Conservation (phyloP, 352 stramenopile species). For the Globisporangium heterothallicum region DNA sequence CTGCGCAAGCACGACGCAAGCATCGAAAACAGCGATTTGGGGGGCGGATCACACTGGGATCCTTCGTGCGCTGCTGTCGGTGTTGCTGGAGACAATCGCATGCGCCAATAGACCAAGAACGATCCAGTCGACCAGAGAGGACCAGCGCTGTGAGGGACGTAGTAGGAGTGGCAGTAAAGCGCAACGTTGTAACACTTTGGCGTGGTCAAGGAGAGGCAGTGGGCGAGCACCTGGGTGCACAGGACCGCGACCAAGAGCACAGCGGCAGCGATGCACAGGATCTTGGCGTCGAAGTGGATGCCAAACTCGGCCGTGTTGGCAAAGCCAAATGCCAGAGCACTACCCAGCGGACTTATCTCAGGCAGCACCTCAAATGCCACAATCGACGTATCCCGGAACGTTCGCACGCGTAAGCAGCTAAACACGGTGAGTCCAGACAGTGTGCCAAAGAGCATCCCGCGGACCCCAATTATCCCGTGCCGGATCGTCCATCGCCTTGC, state of each 20-base stretch:
- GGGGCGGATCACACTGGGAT: too few species aligned
- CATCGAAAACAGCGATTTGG: too few species aligned
- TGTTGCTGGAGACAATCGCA: neutral
- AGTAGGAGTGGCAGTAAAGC: conserved; percentile 5
- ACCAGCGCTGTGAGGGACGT: conserved; percentile 1
- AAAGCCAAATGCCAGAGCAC: neutral
- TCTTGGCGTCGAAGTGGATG: conserved; percentile 11
- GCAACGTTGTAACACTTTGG: neutral
- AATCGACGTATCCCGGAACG: conserved; percentile 1
- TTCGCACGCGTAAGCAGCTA: conserved; percentile 1
- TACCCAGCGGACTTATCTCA: neutral
- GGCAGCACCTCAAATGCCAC: neutral
- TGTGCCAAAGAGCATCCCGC: conserved; percentile 7
- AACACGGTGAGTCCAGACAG: conserved; percentile 12
- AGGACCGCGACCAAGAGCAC: neutral
- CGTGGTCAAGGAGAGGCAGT: neutral
- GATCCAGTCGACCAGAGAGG: neutral
- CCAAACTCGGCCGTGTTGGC: conserved; percentile 7
- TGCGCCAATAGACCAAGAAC: conserved; percentile 1
- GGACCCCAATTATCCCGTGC: conserved; percentile 7
- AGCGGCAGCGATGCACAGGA: neutral
- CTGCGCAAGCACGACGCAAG: too few species aligned
- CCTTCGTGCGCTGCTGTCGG: neutral
- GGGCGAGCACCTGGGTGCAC: neutral
- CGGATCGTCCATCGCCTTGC: neutral